A percentile compares a stretch with the other conserved stretches of the same genome.
These are phyloP conservation scores for Neocucurbitaria cava DNA, from an alignment of 2,329 filamentous ascomycete species.

Conservation along the genomic window DNA sequence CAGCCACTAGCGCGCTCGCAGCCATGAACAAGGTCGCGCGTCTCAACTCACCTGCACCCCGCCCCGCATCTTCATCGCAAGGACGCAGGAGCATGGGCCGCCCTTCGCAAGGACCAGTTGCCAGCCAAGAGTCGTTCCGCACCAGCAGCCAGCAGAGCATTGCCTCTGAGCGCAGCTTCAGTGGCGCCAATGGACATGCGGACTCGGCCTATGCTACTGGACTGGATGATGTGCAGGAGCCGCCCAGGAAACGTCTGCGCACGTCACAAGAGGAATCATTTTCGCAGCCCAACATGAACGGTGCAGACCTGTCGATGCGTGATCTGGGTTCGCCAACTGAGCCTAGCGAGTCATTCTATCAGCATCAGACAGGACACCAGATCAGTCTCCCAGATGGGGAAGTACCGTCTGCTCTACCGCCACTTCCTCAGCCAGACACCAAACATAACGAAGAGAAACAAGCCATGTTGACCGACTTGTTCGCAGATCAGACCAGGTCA, in stretches of 20 bases:
- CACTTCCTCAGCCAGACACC: constrained; percentile 65
- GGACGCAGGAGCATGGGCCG: constrained; percentile 73
- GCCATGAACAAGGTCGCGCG: constrained; percentile 92
- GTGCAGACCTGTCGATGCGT: constrained; percentile 65
- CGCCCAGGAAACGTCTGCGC: constrained; percentile 78
- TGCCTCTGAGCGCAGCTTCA: constrained; percentile 76
- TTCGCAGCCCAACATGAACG: constrained; percentile 51
- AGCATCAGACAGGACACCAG: constrained; percentile 55
- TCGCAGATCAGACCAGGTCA: constrained; percentile 64
- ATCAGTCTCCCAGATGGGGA: constrained; percentile 58
- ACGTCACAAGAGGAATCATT: constrained; percentile 52
- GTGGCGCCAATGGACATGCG: constrained; percentile 55
- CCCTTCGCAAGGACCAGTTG: constrained; percentile 70
- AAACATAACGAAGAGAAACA: constrained; percentile 80
- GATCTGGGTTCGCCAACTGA: constrained; percentile 73
- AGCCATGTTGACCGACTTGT: constrained; percentile 77
- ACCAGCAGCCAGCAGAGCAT: constrained; percentile 83
- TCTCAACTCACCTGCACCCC: constrained; percentile 81
- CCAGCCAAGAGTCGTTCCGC: constrained; percentile 69
- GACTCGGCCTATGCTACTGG: constrained; percentile 74
- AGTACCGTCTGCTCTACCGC: constrained; percentile 66
- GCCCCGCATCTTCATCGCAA: constrained; percentile 67
- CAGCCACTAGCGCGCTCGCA: constrained; percentile 89
- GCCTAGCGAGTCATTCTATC: constrained; percentile 75
- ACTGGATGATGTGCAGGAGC: constrained; percentile 67